Evolutionary conservation across 495 filamentous ascomycete species (phyloP).

Genomic region (Terfezia boudieri): DNA sequence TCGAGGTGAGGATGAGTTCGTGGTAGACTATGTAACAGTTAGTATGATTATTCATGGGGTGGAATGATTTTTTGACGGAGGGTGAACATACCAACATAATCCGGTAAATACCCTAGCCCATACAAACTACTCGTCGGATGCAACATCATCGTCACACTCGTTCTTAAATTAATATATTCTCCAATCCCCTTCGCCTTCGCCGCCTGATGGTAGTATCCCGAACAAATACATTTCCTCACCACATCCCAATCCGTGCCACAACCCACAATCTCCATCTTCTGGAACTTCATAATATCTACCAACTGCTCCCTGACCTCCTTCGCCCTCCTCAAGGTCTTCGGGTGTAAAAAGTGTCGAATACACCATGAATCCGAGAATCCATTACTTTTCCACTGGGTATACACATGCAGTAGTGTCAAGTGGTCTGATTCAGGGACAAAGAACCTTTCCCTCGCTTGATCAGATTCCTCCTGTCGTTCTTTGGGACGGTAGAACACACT

Average conservation of each 20-base stretch:
- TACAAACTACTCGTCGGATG: slow-evolving; percentile 88
- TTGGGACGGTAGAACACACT: slow-evolving; percentile 95
- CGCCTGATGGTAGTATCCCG: slow-evolving; percentile 96
- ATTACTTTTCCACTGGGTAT: slow-evolving; percentile 84
- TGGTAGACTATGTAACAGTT: slow-evolving; percentile 44
- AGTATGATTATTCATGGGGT: not conserved
- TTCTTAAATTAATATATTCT: slow-evolving; percentile 91
- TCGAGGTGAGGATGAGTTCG: slow-evolving; percentile 87
- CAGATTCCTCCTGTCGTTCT: slow-evolving; percentile 89
- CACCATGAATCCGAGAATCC: slow-evolving; percentile 85
- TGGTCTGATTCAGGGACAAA: slow-evolving; percentile 97
- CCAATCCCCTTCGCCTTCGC: slow-evolving; percentile 90
- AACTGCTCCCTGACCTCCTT: slow-evolving; percentile 90
- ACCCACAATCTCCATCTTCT: slow-evolving; percentile 69
- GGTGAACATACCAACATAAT: slow-evolving; percentile 45
- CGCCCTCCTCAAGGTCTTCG: slow-evolving; percentile 71
- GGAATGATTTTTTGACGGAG: no score
- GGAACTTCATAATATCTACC: slow-evolving; percentile 79
- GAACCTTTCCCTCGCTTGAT: slow-evolving; percentile 93
- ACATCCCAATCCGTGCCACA: slow-evolving; percentile 95
- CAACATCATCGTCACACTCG: slow-evolving; percentile 75
- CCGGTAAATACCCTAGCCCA: slow-evolving; percentile 76
- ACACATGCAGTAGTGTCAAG: slow-evolving; percentile 85
- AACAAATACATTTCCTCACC: slow-evolving; percentile 90
- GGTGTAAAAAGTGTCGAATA: slow-evolving; percentile 71